Evolutionary conservation across 345 rosid species (phyloP), one percentile per base, ranked within the genome.

Genomic region (Tarenaya hassleriana): DNA sequence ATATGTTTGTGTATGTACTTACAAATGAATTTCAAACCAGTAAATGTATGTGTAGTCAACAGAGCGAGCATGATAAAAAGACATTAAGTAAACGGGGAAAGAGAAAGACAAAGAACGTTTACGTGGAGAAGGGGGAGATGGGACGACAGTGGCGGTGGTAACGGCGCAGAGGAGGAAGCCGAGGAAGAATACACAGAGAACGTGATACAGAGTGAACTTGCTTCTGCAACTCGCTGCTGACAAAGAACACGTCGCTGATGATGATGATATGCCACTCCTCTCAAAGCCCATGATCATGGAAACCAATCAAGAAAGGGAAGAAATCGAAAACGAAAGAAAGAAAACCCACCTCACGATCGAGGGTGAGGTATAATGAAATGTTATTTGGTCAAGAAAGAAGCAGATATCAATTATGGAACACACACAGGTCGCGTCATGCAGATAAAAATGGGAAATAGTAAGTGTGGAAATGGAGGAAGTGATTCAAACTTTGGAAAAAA

Each of bases 81-180:
- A 62, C 15, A 46, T 41, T 33, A 49, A 60, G 44, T 64, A 68
- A 50, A 61, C 29, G 56, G 40, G 32, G 37, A 74, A 5, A 24
- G 47, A 58, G 31, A 15, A 37, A 40, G 35, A 35, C 42, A 63
- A 50, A 37, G n/a, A n/a, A 40, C 31, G 66, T 52, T 34, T 50
- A 67, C 71, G 24, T 60, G 66, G 66, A 54, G 70, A 54, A 60
- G 70, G 47, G 27, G 47, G 65, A 15, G 56, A 47, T 21, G 66
- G 33, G 29, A 56, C 19, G 47, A 64, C 53, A n/a, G n/a, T n/a
- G n/a, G n/a, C n/a, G n/a, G n/a, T n/a, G n/a, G n/a, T n/a, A n/a
- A n/a, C n/a, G 14, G 13, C 46, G 54, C 56, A 67, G 13, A 67
- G 16, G 39, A 44, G 5, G 39, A 67, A 21, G 41, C 50, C 59